Evolutionary conservation across 305 asterid species (phyloP).

Genomic region (Petunia hybrid): DNA sequence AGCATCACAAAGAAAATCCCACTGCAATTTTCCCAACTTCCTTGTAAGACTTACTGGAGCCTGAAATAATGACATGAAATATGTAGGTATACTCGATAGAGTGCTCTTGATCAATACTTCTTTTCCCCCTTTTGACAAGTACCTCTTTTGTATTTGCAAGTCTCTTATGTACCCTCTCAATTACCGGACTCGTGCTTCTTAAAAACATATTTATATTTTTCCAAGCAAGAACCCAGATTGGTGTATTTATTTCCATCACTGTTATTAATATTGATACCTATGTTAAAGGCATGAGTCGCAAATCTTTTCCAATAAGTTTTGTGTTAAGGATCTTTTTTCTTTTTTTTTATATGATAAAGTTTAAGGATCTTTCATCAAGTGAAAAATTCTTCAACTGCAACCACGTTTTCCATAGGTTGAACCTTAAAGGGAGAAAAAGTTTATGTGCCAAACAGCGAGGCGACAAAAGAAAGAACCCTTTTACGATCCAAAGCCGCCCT

Average conservation of each 20-base stretch:
- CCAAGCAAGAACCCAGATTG: neutral
- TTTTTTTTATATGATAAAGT: too few species aligned
- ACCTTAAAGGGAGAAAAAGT: neutral
- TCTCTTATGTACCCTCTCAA: too few species aligned
- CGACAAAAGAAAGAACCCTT: neutral
- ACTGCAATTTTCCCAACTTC: neutral
- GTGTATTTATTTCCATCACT: neutral
- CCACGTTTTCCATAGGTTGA: neutral
- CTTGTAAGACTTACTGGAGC: neutral
- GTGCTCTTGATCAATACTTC: too few species aligned
- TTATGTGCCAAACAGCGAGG: neutral
- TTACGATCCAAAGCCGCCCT: neutral
- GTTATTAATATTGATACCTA: neutral
- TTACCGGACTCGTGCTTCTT: neutral
- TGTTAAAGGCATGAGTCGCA: neutral
- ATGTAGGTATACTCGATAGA: neutral
- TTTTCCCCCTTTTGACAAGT: too few species aligned
- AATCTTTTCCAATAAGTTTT: neutral
- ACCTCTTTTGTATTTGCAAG: too few species aligned
- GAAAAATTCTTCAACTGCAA: neutral
- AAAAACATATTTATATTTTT: neutral
- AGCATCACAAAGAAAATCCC: neutral
- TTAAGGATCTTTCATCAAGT: neutral
- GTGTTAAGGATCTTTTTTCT: neutral
- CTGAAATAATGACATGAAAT: too few species aligned